phyloP scores from a whole-genome alignment of 2,329 filamentous ascomycete genomes.

The Colletotrichum paranaense region DNA sequence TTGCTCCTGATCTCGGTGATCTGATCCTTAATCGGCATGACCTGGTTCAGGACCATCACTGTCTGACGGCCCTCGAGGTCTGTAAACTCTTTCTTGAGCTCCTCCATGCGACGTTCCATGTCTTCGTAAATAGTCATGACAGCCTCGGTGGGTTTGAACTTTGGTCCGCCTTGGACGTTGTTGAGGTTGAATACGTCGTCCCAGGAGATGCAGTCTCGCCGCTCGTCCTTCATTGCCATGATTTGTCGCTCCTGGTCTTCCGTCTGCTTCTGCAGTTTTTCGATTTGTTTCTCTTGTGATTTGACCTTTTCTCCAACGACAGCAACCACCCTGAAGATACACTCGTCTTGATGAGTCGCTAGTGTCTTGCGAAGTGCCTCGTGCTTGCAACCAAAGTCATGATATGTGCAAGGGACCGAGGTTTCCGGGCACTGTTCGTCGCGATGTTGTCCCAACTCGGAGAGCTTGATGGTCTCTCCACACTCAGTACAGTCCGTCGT shows the following conservation, averaged over 20 bases:
- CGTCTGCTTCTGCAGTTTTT: slow-evolving; percentile 48
- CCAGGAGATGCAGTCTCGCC: slow-evolving; percentile 33
- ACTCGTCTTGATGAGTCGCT: slow-evolving; percentile 58
- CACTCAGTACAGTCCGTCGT: slow-evolving; percentile 63
- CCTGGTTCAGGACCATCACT: slow-evolving; percentile 71
- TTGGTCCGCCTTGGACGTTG: slow-evolving; percentile 27
- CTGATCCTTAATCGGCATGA: slow-evolving; percentile 71
- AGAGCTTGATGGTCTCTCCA: slow-evolving; percentile 54
- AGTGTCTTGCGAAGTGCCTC: slow-evolving; percentile 51
- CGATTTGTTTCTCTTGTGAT: slow-evolving; percentile 61
- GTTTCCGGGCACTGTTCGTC: slow-evolving; percentile 57
- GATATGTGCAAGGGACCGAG: slow-evolving; percentile 57
- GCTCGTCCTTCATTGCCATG: slow-evolving; percentile 45
- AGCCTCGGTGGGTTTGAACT: slow-evolving; percentile 35
- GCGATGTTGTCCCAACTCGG: slow-evolving; percentile 59
- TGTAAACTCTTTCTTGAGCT: slow-evolving; percentile 66
- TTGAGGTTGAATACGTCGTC: slow-evolving; percentile 33
- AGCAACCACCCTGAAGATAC: slow-evolving; percentile 64
- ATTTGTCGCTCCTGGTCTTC: slow-evolving; percentile 49
- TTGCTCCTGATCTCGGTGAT: slow-evolving; percentile 69
- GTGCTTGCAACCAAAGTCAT: slow-evolving; percentile 60
- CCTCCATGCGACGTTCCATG: slow-evolving; percentile 56
- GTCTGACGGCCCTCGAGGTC: slow-evolving; percentile 71
- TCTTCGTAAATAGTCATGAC: slow-evolving; percentile 39
- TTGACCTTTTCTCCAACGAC: slow-evolving; percentile 60